Percentiles rank a stretch among this genome's conserved stretches.
Evolutionary conservation across 768 basidiomycete genomes (phyloP).

Genomic region (Termitomyces sp.): DNA sequence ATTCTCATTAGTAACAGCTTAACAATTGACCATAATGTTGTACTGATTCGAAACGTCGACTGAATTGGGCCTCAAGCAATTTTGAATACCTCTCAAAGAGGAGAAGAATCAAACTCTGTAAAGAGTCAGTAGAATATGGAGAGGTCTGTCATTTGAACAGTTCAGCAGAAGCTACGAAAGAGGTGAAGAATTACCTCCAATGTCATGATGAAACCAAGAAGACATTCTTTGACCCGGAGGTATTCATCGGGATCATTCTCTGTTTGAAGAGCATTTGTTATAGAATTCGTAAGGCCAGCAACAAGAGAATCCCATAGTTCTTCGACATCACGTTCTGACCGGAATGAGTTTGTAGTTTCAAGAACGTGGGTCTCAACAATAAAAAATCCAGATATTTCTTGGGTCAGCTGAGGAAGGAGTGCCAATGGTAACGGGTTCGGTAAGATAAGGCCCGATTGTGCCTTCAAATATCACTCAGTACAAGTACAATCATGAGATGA

Average conservation of each 20-base stretch:
- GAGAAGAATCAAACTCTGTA: slow-evolving; percentile 82
- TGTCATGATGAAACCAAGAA: slow-evolving; percentile 87
- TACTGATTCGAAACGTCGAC: slow-evolving; percentile 77
- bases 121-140: slow-evolving; percentile 77
- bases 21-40: slow-evolving; percentile 14
- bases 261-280: slow-evolving; percentile 66
- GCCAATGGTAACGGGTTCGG: slow-evolving; percentile 65
- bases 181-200: slow-evolving; percentile 59
- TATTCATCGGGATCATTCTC: slow-evolving; percentile 83
- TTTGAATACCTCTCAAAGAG: slow-evolving; percentile 89
- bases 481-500: background rate
- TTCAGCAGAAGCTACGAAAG: background rate
- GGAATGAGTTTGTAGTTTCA: slow-evolving; percentile 82
- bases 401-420: slow-evolving; percentile 72
- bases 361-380: slow-evolving; percentile 94
- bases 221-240: slow-evolving; percentile 76
- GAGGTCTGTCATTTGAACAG: slow-evolving; percentile 54
- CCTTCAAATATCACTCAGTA: slow-evolving; percentile 40
- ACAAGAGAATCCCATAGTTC: slow-evolving; percentile 93
- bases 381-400: slow-evolving; percentile 97
- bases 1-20: background rate
- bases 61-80: slow-evolving; percentile 79
- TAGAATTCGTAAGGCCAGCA: slow-evolving; percentile 63
- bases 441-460: slow-evolving; percentile 95
- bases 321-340: slow-evolving; percentile 88